Conservation (phyloP, 306 rosid species). For the Prunus salicina region DNA sequence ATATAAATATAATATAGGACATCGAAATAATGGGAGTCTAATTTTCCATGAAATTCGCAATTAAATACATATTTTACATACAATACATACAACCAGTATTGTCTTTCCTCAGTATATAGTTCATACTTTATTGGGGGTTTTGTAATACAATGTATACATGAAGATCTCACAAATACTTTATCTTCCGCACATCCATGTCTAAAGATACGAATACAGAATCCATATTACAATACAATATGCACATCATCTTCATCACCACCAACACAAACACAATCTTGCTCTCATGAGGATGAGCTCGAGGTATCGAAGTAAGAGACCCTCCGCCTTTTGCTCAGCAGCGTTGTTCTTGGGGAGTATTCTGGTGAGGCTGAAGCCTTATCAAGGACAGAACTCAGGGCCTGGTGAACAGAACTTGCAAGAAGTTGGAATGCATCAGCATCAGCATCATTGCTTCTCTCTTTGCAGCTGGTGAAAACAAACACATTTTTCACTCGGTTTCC, state of each 20-base stretch:
- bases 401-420: conserved; percentile 47
- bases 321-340: conserved; percentile 48
- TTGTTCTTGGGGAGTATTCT: conserved; percentile 63
- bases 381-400: conserved; percentile 52
- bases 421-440: conserved; percentile 36
- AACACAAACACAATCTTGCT: neutral
- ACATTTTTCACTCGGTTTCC: conserved; percentile 63
- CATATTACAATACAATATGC: neutral
- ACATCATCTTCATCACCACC: neutral
- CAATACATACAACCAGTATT: neutral
- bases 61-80: neutral
- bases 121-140: neutral
- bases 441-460: conserved; percentile 22
- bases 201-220: neutral
- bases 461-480: conserved; percentile 47
- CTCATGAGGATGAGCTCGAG: conserved; percentile 46
- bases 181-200: conserved; percentile 15
- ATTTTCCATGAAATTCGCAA: neutral
- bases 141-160: neutral
- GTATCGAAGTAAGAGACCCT: conserved; percentile 47
- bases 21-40: no score
- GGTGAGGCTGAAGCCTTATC: conserved; percentile 57
- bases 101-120: neutral
- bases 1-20: no score
- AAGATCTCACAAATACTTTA: conserved; percentile 1